phyloP scores from a whole-genome alignment of 2,329 filamentous ascomycete species.

The Cryphonectria parasitica region DNA sequence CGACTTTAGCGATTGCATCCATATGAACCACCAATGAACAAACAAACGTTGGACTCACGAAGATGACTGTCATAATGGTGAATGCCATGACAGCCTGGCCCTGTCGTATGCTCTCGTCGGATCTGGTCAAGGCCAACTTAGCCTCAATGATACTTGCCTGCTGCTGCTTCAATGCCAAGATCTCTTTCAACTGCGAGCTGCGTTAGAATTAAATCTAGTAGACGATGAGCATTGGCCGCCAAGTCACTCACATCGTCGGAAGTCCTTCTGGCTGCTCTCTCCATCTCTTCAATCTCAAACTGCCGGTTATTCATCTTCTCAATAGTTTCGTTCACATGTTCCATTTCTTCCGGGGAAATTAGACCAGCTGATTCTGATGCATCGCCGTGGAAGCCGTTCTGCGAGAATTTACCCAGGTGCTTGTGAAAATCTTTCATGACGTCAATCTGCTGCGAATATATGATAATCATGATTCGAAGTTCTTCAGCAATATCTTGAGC shows the following conservation, averaged over 20 bases:
- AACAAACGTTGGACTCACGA: slow-evolving; percentile 35
- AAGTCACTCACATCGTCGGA: slow-evolving; percentile 14
- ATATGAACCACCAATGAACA: background rate
- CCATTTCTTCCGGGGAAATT: slow-evolving; percentile 12
- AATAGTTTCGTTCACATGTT: slow-evolving; percentile 5
- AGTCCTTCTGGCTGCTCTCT: slow-evolving; percentile 9
- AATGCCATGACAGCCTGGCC: slow-evolving; percentile 24
- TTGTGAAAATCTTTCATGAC: slow-evolving; percentile 19
- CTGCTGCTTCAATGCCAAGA: slow-evolving; percentile 26
- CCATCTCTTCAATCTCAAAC: slow-evolving; percentile 18
- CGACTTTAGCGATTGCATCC: background rate
- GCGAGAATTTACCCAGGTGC: background rate
- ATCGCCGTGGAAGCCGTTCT: background rate
- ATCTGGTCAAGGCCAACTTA: slow-evolving; percentile 10
- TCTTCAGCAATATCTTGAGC: slow-evolving; percentile 24
- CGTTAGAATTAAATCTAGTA: accelerated
- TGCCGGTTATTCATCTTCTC: slow-evolving; percentile 7
- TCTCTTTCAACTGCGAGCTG: slow-evolving; percentile 9
- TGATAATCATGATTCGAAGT: slow-evolving; percentile 20
- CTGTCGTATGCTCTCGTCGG: slow-evolving; percentile 18
- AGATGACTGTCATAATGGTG: slow-evolving; percentile 27
- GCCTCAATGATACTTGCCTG: slow-evolving; percentile 23
- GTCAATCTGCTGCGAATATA: slow-evolving; percentile 18
- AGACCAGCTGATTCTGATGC: background rate
- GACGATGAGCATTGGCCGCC: background rate